These are phyloP conservation scores for Globisporangium iwayamae DNA, from an alignment of 352 stramenopile species.

Conservation along the genomic window DNA sequence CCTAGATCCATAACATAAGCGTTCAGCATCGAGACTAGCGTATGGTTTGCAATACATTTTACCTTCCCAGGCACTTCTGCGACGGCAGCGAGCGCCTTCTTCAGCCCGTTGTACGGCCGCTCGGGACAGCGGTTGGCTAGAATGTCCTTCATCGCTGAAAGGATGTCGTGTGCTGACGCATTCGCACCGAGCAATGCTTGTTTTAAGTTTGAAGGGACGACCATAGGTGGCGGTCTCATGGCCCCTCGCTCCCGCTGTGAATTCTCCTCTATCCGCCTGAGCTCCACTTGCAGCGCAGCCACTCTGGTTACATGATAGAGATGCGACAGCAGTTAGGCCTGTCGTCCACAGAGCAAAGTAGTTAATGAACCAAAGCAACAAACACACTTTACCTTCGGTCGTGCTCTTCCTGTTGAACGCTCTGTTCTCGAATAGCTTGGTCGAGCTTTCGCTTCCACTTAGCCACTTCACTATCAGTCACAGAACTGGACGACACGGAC, in stretches of 20 bases:
- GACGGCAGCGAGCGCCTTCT: conserved; percentile 69
- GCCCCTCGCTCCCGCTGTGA: conserved; percentile 17
- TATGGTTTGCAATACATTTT: background rate
- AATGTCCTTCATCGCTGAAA: conserved; percentile 71
- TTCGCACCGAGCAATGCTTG: conserved; percentile 39
- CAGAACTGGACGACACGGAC: conserved; percentile 14
- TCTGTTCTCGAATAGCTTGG: conserved; percentile 44
- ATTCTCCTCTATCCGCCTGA: conserved; percentile 26
- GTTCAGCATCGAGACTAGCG: background rate
- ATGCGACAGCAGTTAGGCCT: no score
- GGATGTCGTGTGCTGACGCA: conserved; percentile 56
- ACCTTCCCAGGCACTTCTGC: conserved; percentile 74
- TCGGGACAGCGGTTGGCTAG: conserved; percentile 48
- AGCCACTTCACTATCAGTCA: conserved; percentile 26
- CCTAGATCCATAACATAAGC: conserved; percentile 19
- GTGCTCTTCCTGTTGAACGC: conserved; percentile 35
- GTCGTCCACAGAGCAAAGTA: no score
- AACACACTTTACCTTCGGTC: conserved; percentile 25
- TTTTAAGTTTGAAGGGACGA: conserved; percentile 39
- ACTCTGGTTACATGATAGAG: conserved; percentile 19
- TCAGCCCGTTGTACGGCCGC: conserved; percentile 73
- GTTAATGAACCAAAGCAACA: background rate
- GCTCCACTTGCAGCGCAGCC: conserved; percentile 23
- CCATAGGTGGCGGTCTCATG: background rate
- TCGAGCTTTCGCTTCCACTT: conserved; percentile 61